These are phyloP conservation scores for Mallotus repandus DNA, from an alignment of 441 rosid genomes.

Conservation along the genomic window DNA sequence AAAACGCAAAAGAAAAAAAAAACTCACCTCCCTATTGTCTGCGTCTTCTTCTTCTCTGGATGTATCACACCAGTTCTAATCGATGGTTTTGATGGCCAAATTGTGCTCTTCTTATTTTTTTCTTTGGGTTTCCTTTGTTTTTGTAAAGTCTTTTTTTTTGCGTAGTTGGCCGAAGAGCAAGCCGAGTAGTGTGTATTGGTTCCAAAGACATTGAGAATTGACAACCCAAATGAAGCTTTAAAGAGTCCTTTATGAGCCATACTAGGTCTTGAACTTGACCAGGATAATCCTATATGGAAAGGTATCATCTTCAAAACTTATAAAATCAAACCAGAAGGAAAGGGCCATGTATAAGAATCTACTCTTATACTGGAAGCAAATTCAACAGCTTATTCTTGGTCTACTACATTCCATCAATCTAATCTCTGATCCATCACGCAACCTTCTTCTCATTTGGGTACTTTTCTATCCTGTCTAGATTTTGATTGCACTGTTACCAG, in stretches of 20 bases:
- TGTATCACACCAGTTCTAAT: no score
- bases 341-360: conserved; percentile 29
- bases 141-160: no score
- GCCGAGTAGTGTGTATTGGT: conserved; percentile 42
- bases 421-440: conserved; percentile 49
- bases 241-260: conserved; percentile 54
- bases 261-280: conserved; percentile 40
- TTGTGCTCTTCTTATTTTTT: no score
- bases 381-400: conserved; percentile 65
- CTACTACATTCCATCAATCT: conserved; percentile 48
- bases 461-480: neutral
- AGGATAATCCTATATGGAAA: conserved; percentile 30
- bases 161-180: conserved; percentile 32
- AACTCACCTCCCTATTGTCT: no score
- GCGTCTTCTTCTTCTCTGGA: no score
- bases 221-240: conserved; percentile 48
- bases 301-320: conserved; percentile 31
- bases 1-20: no score
- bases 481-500: neutral
- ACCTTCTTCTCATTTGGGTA: conserved; percentile 59
- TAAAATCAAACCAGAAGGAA: conserved; percentile 36
- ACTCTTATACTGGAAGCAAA: conserved; percentile 49
- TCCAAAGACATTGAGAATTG: conserved; percentile 57
- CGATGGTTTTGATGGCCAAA: no score
- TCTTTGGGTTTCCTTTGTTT: no score